A percentile compares a stretch with the other conserved stretches of the same genome.
phyloP scores from a whole-genome alignment of 2,329 filamentous ascomycete genomes.

The Dactylellina drechsleri region DNA sequence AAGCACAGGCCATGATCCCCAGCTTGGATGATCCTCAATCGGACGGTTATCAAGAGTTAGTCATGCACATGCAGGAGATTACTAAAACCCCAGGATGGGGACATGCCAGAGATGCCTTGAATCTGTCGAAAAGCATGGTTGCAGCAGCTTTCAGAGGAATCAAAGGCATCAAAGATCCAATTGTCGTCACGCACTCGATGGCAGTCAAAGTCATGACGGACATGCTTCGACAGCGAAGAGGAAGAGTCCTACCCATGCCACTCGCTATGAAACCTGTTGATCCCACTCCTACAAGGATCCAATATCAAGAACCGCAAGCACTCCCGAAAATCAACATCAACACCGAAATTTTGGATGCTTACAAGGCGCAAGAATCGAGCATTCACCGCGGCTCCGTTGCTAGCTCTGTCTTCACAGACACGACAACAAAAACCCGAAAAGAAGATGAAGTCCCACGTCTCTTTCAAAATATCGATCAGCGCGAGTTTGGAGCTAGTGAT shows the following conservation, averaged over 20 bases:
- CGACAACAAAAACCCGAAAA: background rate
- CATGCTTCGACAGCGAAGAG: slow-evolving; percentile 34
- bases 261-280: background rate
- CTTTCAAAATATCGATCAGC: slow-evolving; percentile 53
- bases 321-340: slow-evolving; percentile 25
- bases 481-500: slow-evolving; percentile 71
- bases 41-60: slow-evolving; percentile 47
- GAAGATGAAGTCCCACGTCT: slow-evolving; percentile 9
- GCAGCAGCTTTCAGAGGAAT: slow-evolving; percentile 60
- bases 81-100: slow-evolving; percentile 28
- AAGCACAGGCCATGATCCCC: slow-evolving; percentile 33
- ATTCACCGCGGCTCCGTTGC: slow-evolving; percentile 8
- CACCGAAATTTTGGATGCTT: slow-evolving; percentile 4
- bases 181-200: slow-evolving; percentile 72
- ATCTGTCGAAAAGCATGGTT: slow-evolving; percentile 54
- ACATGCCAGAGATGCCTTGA: slow-evolving; percentile 44
- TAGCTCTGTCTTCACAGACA: background rate
- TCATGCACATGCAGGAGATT: slow-evolving; percentile 49
- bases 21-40: slow-evolving; percentile 59
- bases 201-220: slow-evolving; percentile 68
- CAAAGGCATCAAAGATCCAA: slow-evolving; percentile 61
- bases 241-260: slow-evolving; percentile 5
- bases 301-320: slow-evolving; percentile 17
- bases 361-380: slow-evolving; percentile 17
- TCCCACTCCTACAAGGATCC: slow-evolving; percentile 1